Evolutionary conservation across 345 rosid species (phyloP).

Genomic region (Euphorbia tirucalli): DNA sequence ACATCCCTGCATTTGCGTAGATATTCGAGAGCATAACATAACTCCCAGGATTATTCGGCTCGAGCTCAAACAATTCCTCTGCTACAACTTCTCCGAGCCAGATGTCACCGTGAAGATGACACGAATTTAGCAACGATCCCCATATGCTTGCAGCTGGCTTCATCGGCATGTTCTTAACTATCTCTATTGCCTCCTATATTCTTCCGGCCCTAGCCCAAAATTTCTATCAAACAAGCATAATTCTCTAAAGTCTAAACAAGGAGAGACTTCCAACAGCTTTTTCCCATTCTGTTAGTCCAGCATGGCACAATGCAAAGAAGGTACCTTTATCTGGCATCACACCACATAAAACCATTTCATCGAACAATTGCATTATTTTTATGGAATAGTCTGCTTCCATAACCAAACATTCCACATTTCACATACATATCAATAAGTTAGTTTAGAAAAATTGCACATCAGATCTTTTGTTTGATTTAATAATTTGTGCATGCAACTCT

Average conservation of each 20-base stretch:
- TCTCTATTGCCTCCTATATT: slow-evolving; percentile 42
- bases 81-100: slow-evolving; percentile 38
- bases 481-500: slow-evolving; percentile 40
- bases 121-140: slow-evolving; percentile 60
- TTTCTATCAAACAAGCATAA: slow-evolving; percentile 58
- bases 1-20: slow-evolving; percentile 62
- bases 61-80: slow-evolving; percentile 45
- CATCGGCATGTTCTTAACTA: slow-evolving; percentile 50
- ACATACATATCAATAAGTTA: slow-evolving; percentile 22
- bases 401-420: slow-evolving; percentile 16
- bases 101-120: slow-evolving; percentile 34
- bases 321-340: slow-evolving; percentile 45
- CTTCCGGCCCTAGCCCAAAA: slow-evolving; percentile 58
- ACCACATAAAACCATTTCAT: slow-evolving; percentile 38
- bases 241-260: slow-evolving; percentile 50
- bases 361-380: slow-evolving; percentile 35
- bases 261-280: slow-evolving; percentile 40
- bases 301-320: slow-evolving; percentile 51
- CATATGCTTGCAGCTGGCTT: slow-evolving; percentile 49
- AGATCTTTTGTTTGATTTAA: slow-evolving; percentile 32
- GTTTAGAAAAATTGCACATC: slow-evolving; percentile 36
- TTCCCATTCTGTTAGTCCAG: slow-evolving; percentile 42
- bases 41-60: slow-evolving; percentile 54
- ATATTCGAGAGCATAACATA: slow-evolving; percentile 59
- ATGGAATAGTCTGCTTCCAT: slow-evolving; percentile 14